Evolutionary conservation across 2,329 filamentous ascomycete species (phyloP), one percentile per base, ranked within the genome.

Genomic region (Raffaelea arxii): DNA sequence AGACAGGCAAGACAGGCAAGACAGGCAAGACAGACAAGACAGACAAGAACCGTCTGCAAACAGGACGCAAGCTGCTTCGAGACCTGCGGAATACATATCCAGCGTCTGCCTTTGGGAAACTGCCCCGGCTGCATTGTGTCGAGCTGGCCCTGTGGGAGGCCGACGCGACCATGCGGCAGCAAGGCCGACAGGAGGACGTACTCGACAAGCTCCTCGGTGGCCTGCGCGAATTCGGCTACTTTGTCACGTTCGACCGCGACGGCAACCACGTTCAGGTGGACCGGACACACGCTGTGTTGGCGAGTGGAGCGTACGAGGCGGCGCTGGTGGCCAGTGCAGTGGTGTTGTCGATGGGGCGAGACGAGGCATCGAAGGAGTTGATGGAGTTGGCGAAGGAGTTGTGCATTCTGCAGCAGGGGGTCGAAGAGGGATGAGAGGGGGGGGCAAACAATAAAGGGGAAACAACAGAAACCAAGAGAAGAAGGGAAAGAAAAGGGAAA

Each of bases 191-290:
- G 22, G 16, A 12, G n/a, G 32, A 43, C 2, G 22, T 4, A 5
- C 21, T 43, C 30, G 16, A 18, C 30, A 38, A n/a, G 39, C 30
- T 43, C 40, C 22, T 47, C 11, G 41, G 40, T 14, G 32, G 38
- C 21, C 40, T 47, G 23, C 40, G 45, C 19, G 45, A 47, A 19
- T 7, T 19, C 3, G 45, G 45, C 30, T 43, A 47, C 23, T 38
- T 43, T 18, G 32, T 47, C 9, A 43, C 45, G 3, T 19, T 47
- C 21, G n/a, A n/a, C n/a, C 2, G 30, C 30, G 45, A 32, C 27
- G 16, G 30, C 4, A 38, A 24, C 38, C 23, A 47, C 27, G 45
- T 39, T 10, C 9, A 7, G 30, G 40, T 47, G 3, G 45, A 47
- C 19, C 45, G 45, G 19, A 30, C 12, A 18, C 18, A 9, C 6